phyloP scores from a whole-genome alignment of 768 basidiomycete genomes.

The Paxillus ammoniavirescens region DNA sequence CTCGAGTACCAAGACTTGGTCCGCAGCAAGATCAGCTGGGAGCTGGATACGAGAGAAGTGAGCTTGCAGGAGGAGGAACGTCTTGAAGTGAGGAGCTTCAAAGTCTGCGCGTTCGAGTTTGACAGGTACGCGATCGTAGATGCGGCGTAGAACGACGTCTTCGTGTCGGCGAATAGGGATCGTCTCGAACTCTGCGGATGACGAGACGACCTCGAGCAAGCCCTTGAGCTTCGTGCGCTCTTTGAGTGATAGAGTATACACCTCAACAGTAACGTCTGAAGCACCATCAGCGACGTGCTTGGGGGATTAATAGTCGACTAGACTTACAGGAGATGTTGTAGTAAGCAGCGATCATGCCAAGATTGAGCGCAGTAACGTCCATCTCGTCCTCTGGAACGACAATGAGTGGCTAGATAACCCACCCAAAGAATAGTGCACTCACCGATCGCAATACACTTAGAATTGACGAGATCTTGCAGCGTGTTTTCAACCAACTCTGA shows the following conservation, averaged over 20 bases:
- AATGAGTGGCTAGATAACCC: background rate
- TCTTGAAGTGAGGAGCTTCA: slow-evolving; percentile 97
- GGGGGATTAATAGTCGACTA: background rate
- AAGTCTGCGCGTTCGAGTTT: slow-evolving; percentile 84
- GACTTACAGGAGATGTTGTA: slow-evolving; percentile 87
- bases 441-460: slow-evolving; percentile 94
- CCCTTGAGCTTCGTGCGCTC: slow-evolving; percentile 97
- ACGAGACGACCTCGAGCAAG: slow-evolving; percentile 93
- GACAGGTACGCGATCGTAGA: slow-evolving; percentile 96
- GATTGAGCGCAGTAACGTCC: slow-evolving; percentile 87
- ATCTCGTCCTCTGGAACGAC: slow-evolving; percentile 73
- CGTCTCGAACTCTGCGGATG: slow-evolving; percentile 92
- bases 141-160: slow-evolving; percentile 76
- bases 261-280: slow-evolving; percentile 92
- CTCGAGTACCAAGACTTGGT: slow-evolving; percentile 83
- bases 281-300: background rate
- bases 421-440: slow-evolving; percentile 15
- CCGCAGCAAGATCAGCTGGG: slow-evolving; percentile 90
- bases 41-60: slow-evolving; percentile 93
- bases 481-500: slow-evolving; percentile 96
- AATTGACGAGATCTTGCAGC: slow-evolving; percentile 84
- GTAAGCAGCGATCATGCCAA: slow-evolving; percentile 98
- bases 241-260: slow-evolving; percentile 92
- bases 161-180: slow-evolving; percentile 97
- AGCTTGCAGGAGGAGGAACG: slow-evolving; percentile 93